Evolutionary conservation across 148 eudicot species (phyloP).

Genomic region (Nyssa sinensis): DNA sequence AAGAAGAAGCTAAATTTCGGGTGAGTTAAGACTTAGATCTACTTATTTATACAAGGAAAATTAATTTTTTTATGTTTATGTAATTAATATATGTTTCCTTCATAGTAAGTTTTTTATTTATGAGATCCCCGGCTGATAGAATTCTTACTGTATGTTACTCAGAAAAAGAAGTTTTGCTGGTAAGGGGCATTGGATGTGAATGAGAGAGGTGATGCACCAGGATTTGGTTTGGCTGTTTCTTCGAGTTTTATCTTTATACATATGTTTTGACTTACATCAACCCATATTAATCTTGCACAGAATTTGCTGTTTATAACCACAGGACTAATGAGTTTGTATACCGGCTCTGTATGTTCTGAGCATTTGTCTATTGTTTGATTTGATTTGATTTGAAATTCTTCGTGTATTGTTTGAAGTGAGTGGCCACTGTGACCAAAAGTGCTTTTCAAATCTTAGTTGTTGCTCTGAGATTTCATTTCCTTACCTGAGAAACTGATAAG

Average conservation of each 20-base stretch:
- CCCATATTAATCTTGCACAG: neutral
- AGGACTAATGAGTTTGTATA: conserved; percentile 1
- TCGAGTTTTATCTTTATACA: neutral
- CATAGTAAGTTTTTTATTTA: too few species aligned
- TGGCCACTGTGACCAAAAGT: neutral
- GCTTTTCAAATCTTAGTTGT: neutral
- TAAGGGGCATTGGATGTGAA: conserved; percentile 21
- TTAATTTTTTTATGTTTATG: neutral
- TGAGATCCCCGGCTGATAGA: conserved; percentile 18
- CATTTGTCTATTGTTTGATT: neutral
- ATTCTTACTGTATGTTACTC: conserved; percentile 23
- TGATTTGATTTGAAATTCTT: neutral
- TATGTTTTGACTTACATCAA: neutral
- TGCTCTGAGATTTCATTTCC: neutral
- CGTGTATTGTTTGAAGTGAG: neutral
- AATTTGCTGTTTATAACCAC: neutral
- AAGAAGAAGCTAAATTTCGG: conserved; percentile 70
- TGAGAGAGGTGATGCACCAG: conserved; percentile 10
- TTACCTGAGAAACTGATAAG: neutral
- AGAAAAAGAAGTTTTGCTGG: conserved; percentile 82
- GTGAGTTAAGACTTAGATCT: conserved; percentile 38
- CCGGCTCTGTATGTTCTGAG: neutral
- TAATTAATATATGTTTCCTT: neutral
- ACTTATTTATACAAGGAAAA: conserved; percentile 19
- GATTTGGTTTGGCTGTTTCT: conserved; percentile 2